Evolutionary conservation across 1,284 basidiomycete genomes (phyloP).

Genomic region (Cutaneotrichosporon sp.): DNA sequence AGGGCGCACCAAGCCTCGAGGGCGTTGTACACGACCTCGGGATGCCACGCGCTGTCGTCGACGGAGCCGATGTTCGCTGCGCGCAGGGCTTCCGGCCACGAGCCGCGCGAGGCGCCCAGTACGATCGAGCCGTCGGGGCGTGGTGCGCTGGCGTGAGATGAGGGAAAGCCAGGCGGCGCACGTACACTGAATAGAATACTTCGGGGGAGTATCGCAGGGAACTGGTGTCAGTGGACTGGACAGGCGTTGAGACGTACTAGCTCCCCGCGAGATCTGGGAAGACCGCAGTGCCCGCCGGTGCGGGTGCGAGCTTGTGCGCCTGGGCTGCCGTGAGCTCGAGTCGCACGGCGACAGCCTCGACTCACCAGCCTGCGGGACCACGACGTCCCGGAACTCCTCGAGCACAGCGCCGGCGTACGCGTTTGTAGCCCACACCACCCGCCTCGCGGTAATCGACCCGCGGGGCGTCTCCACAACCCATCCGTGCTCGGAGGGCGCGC

Average conservation of each 20-base stretch:
- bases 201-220: conserved; percentile 30
- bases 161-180: background rate
- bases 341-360: background rate
- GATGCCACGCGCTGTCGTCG: conserved; percentile 26
- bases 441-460: conserved; percentile 22
- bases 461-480: conserved; percentile 30
- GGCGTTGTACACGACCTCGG: conserved; percentile 18
- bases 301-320: conserved; percentile 32
- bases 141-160: conserved; percentile 11
- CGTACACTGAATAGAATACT: conserved; percentile 40
- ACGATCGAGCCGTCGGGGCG: conserved; percentile 35
- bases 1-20: conserved; percentile 13
- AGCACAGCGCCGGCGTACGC: conserved; percentile 23
- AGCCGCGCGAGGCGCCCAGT: conserved; percentile 30
- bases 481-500: background rate
- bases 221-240: too few species aligned
- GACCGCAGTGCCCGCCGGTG: conserved; percentile 12
- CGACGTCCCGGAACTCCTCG: background rate
- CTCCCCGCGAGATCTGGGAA: conserved; percentile 26
- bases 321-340: conserved; percentile 21
- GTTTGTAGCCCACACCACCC: conserved; percentile 35
- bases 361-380: background rate
- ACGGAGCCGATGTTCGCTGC: conserved; percentile 4
- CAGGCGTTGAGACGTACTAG: too few species aligned
- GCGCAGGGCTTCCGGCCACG: background rate